Evolutionary conservation across 352 stramenopile species (phyloP), one percentile per base, ranked within the genome.

Genomic region (Phytophthora foliorum): DNA sequence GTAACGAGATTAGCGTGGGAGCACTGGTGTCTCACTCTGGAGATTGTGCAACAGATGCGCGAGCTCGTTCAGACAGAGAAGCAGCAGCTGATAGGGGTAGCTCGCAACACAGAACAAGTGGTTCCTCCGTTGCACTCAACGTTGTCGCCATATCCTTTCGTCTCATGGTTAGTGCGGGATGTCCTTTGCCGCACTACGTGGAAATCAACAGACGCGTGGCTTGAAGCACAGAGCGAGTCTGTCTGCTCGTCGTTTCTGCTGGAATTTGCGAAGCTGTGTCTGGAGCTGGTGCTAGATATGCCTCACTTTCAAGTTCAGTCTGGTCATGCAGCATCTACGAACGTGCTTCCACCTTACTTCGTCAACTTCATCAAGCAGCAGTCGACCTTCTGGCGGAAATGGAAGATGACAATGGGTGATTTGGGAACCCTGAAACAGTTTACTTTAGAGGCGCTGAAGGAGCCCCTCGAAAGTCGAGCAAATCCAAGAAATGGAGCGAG

Each of bases 361-460:
- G 81, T 95, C 22, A 95, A 95, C 49, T 95, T 95, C 50, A 88
- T 95, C 44, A 95, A 94, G 44, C 88, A 94, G 54, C 88, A 94
- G 65, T 69, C 74, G 1, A 24, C 58, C 4, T 76, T 95, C 44
- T 95, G 88, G 88, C 53, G 70, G 4, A 92, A 91, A 41, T 95
- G 86, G 86, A 91, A 85, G 53, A 83, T 95, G 60, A 76, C 77
- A 13, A 56, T 76, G 9, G n/a, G 48, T 6, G 84, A 95, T 48
- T 32, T 93, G 46, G 77, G 91, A 24, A 73, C 69, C 2, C 62
- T 95, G 14, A 62, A 91, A n/a, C 70, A 76, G 24, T 91, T 88
- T 29, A 76, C 75, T 6, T 48, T 91, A 10, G 84, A 90, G 13
- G 78, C 81, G 0, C 63, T 92, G 7, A 78, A 86, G 42, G 84